Base-by-base conservation (phyloP, 495 filamentous ascomycete genomes). In the Letharia lupina region DNA sequence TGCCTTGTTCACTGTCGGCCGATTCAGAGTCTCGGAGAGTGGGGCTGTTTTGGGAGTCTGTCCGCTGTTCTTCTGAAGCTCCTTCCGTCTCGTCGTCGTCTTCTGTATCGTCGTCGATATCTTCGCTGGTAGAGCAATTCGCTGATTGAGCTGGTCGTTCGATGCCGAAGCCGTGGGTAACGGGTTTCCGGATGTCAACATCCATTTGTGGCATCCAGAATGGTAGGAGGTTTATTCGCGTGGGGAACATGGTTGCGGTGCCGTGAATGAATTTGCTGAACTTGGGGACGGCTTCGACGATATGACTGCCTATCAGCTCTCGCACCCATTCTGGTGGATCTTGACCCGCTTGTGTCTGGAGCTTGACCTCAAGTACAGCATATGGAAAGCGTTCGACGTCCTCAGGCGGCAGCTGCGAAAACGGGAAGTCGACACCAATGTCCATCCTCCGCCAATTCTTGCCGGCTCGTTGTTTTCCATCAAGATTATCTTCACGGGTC, bases 211-310 rank as follows among this genome's bases (percentile, higher is more conserved):
- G 94, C 79, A 91, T 88, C 94, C 94, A 99, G 82, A 89, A 99
- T 5, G 94, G 94, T 5, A 98, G 83, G 3, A 99, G 84, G 40
- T 96, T 79, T 74, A 98, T 98, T 57, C 89, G 86, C 40, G 87
- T 82, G 1, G 92, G 93, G 75, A 96, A 94, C 28, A 98, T 75
- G 1, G 84, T 90, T 12, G 93, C 91, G 0, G 86, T 89, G 60
- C 94, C 94, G 75, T 99, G 94, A 67, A 99, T 99, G 76, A 98
- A 99, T 78, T 99, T 99, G 70, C 91, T 96, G 80, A 96, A 99
- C 73, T 99, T 99, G 61, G 94, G 94, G 2, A 98, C 93, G 1
- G 95, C 94, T 75, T 99, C 94, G 18, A 99, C 94, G 35, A 99
- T 83, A 75, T 99, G 94, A 70, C 89, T 94, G 20, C 91, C 83